Conservation (phyloP, 441 rosid species). For the Gossypium gossypioides region DNA sequence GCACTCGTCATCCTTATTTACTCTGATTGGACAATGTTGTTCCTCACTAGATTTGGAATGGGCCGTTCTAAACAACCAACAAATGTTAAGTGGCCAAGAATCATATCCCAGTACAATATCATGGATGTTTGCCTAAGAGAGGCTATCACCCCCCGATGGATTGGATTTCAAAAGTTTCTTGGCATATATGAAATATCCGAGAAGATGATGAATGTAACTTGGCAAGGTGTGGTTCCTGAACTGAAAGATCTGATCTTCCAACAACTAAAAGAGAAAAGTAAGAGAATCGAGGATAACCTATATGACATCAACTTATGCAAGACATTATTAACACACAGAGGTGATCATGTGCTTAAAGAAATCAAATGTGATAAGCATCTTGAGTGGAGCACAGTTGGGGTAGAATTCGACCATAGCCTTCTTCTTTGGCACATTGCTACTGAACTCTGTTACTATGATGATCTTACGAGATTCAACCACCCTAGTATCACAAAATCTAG, state of each 20-base stretch:
- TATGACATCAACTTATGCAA: background rate
- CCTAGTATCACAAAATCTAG: background rate
- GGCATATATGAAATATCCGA: background rate
- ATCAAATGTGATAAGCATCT: background rate
- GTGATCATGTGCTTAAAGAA: background rate
- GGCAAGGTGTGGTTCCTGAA: constrained; percentile 5
- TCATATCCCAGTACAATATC: constrained; percentile 22
- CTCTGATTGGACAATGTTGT: constrained; percentile 30
- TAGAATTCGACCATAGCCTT: constrained; percentile 1
- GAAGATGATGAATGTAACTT: background rate
- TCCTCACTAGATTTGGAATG: background rate
- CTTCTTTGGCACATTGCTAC: constrained; percentile 20
- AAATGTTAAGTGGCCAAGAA: constrained; percentile 22
- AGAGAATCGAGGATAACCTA: background rate
- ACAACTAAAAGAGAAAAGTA: constrained; percentile 14
- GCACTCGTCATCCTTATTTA: constrained; percentile 19
- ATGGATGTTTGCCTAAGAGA: constrained; percentile 19
- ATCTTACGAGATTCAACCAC: background rate
- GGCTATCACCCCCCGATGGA: background rate
- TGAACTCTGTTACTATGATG: constrained; percentile 5
- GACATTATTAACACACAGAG: background rate
- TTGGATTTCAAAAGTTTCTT: background rate
- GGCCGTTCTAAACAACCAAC: background rate
- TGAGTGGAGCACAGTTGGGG: background rate
- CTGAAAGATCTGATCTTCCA: constrained; percentile 23